A percentile compares a stretch with the other conserved stretches of the same genome.
These are phyloP conservation scores for Petunia secreta DNA, from an alignment of 257 asterid genomes.

Conservation along the genomic window DNA sequence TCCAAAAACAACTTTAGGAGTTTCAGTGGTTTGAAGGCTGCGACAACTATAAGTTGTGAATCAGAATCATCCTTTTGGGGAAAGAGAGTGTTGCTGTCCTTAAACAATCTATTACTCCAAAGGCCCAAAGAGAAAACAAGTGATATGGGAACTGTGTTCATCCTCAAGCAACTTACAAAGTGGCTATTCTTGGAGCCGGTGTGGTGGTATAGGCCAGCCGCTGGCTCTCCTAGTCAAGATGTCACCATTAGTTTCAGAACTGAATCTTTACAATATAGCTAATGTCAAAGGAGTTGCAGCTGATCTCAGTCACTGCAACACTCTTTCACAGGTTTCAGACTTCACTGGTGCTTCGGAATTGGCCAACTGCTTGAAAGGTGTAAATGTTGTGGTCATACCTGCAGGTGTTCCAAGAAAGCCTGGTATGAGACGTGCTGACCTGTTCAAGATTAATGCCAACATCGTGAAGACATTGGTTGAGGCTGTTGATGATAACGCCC, in stretches of 20 bases:
- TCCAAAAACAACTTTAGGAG: conserved; percentile 40
- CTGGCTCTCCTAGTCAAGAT: conserved; percentile 63
- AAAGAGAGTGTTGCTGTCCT: conserved; percentile 36
- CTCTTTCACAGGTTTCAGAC: conserved; percentile 67
- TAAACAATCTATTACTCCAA: conserved; percentile 6
- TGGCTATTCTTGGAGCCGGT: conserved; percentile 51
- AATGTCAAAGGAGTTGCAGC: too few species aligned
- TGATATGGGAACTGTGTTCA: conserved; percentile 46
- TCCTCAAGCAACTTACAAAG: conserved; percentile 54
- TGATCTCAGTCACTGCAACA: conserved; percentile 25
- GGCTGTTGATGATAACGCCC: conserved; percentile 79
- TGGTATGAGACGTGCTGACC: conserved; percentile 85
- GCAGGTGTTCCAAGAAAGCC: conserved; percentile 47
- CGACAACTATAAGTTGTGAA: conserved; percentile 38
- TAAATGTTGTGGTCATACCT: too few species aligned
- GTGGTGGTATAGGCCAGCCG: conserved; percentile 84
- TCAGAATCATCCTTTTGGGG: conserved; percentile 51
- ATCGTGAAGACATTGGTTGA: conserved; percentile 28
- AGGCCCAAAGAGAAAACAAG: conserved; percentile 35
- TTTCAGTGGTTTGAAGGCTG: conserved; percentile 58
- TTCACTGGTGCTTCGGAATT: conserved; percentile 68
- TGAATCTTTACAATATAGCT: too few species aligned
- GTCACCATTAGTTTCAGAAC: too few species aligned
- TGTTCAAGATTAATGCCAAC: conserved; percentile 73
- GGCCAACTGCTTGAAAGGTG: conserved; percentile 23